These are phyloP conservation scores for Ogataea trehalophila DNA, from an alignment of 805 yeast genomes.

Conservation along the genomic window DNA sequence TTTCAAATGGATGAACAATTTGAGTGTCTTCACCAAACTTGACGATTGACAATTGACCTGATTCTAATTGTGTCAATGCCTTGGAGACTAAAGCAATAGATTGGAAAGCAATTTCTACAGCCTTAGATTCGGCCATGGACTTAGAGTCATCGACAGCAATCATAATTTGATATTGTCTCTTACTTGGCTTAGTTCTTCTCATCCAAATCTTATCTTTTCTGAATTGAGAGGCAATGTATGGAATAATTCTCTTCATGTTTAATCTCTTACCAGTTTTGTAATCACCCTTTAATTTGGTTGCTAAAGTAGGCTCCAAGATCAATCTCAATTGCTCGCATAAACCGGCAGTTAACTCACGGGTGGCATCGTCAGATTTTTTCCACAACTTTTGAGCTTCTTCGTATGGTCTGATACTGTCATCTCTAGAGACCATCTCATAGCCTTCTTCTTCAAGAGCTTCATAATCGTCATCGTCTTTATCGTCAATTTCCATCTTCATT, in stretches of 20 bases:
- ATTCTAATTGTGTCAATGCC: slow-evolving; percentile 88
- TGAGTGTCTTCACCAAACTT: slow-evolving; percentile 82
- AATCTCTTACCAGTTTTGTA: slow-evolving; percentile 95
- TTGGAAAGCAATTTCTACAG: slow-evolving; percentile 89
- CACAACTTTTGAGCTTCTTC: slow-evolving; percentile 76
- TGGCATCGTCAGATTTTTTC: slow-evolving; percentile 78
- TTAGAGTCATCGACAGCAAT: slow-evolving; percentile 96
- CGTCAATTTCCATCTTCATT: slow-evolving; percentile 36
- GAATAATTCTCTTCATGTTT: slow-evolving; percentile 95
- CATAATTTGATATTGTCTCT: slow-evolving; percentile 96
- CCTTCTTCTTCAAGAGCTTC: slow-evolving; percentile 20
- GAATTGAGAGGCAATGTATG: slow-evolving; percentile 96
- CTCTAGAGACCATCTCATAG: slow-evolving; percentile 15
- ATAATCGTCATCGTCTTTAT: slow-evolving; percentile 31
- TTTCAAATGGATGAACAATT: slow-evolving; percentile 86
- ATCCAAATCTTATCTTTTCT: slow-evolving; percentile 98
- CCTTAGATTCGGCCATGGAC: slow-evolving; percentile 92
- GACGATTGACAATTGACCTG: slow-evolving; percentile 88
- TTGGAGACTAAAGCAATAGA: slow-evolving; percentile 90
- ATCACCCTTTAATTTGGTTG: slow-evolving; percentile 94
- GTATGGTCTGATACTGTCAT: slow-evolving; percentile 24
- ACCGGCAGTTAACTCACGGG: slow-evolving; percentile 81
- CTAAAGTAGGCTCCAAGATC: slow-evolving; percentile 90
- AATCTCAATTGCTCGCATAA: slow-evolving; percentile 89
- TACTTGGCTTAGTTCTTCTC: slow-evolving; percentile 94